A percentile compares a stretch with the other conserved stretches of the same genome.
phyloP scores from a whole-genome alignment of 306 rosid genomes.

The Canavalia gladiata region DNA sequence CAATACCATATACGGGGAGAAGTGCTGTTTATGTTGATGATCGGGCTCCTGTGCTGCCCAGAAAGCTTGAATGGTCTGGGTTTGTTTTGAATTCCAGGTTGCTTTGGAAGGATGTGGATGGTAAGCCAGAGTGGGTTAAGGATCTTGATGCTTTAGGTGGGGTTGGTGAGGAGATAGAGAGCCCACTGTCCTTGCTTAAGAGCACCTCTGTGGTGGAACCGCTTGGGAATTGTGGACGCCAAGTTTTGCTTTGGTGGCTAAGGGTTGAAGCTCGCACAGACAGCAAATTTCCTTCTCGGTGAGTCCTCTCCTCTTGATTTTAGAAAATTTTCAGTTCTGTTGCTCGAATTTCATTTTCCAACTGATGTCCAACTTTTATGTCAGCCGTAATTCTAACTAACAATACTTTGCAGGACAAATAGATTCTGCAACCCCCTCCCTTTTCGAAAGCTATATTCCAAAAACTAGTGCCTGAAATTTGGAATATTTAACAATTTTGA shows the following conservation, averaged over 20 bases:
- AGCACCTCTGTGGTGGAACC: constrained; percentile 86
- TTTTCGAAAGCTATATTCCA: background rate
- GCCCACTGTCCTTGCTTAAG: constrained; percentile 87
- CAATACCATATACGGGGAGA: constrained; percentile 69
- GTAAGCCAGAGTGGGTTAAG: constrained; percentile 87
- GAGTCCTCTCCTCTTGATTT: constrained; percentile 48
- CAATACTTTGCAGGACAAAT: background rate
- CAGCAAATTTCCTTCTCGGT: constrained; percentile 97
- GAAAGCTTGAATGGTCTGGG: constrained; percentile 95
- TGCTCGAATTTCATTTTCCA: constrained; percentile 15
- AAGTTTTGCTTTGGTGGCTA: constrained; percentile 94
- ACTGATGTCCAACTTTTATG: background rate
- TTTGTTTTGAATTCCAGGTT: constrained; percentile 90
- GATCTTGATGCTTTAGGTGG: constrained; percentile 71
- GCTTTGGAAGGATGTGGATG: constrained; percentile 82
- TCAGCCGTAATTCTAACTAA: background rate
- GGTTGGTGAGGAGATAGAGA: constrained; percentile 68
- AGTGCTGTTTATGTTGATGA: constrained; percentile 86
- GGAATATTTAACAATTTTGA: constrained; percentile 3
- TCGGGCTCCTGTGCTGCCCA: constrained; percentile 82
- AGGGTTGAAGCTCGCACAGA: constrained; percentile 99
- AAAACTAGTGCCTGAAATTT: constrained; percentile 4
- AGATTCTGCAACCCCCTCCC: background rate
- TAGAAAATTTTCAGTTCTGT: background rate
- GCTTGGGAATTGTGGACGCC: constrained; percentile 95